Evolutionary conservation across 2,329 filamentous ascomycete species (phyloP), one percentile per base, ranked within the genome.

Genomic region (Cercospora beticola): DNA sequence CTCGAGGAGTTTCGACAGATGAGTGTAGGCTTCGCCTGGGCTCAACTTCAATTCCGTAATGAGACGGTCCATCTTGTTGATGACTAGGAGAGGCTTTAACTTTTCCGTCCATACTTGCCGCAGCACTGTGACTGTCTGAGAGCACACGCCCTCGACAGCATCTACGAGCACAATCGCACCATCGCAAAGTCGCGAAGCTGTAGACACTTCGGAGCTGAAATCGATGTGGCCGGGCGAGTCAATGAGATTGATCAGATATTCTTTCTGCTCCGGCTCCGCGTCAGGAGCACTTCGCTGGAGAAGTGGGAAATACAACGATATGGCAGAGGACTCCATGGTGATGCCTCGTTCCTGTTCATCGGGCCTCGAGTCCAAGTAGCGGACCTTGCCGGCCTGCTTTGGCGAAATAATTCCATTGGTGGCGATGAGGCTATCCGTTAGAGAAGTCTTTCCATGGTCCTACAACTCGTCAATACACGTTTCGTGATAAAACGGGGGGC

Each of bases 261-360:
- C 94, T 77, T 93, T 93, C 21, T 91, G 86, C 75, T 90, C 86
- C 0, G 79, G 78, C 56, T 73, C 66, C 7, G 78, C 76, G 30
- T 79, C 74, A 26, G 92, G 89, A 1, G 87, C 84, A 43, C 88
- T 83, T 73, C 92, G 88, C 73, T 94, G 87, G 64, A 97, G 83
- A 86, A 98, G 92, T 40, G 94, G 96, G 80, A 99, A 99, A 81
- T 92, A 96, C 36, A 99, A 85, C 0, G 95, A 98, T 72, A 99
- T 99, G 70, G 95, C 95, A 5, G 94, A 98, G 0, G 95, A 98
- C 80, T 99, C 95, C 95, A 99, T 99, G n/a, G 95, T 99, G 78
- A 99, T 99, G 66, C 95, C 95, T 72, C 95, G 90, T 16, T 92
- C 87, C 82, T 99, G 95, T 80, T 99, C 95, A 81, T 99, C 95